Base-by-base conservation (phyloP, 2,329 filamentous ascomycete species). In the Apiospora malaysiana region DNA sequence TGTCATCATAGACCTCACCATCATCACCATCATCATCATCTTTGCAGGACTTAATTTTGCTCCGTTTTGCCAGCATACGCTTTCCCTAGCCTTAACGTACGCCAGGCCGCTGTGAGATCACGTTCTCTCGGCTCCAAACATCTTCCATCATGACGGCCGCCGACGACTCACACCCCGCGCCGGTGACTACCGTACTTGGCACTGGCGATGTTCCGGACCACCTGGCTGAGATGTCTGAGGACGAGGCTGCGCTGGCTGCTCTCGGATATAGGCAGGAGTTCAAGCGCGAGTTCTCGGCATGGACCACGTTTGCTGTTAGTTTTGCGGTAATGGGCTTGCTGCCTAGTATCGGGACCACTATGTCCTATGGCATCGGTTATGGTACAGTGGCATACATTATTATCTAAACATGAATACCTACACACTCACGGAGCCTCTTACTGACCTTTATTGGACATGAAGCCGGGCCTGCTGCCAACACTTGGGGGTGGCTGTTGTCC, bases 401-500 rank as follows among this genome's bases (percentile, higher is more conserved):
- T 9, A 14, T n/a, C 5, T n/a, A 37, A 2, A 7, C n/a, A 12
- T 66, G 40, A 32, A 14, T 8, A 4, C 18, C 2, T n/a, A 7
- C 3, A 67, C 40, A 32, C 5, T n/a, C 1, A 25, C 12, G 6
- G 14, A 32, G 5, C 16, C 2, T 2, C n/a, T 25, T 67, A 25
- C 49, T 69, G 68, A 69, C 68, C 43, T 16, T 69, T 21, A 27
- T 10, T 18, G n/a, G 4, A 40, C 40, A 12, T 70, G 32, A 66
- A 80, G 78, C 78, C 68, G 78, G 78, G 42, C 77, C 78, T 46
- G 78, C 78, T 37, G 90, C 90, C 32, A 92, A 93, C 90, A 90
- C 90, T 2, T 94, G 92, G 92, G 92, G 92, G 6, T 94, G 92
- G 92, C 81, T 93, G 40, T 84, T 94, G 65, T 91, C 91, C 67